Evolutionary conservation across 495 filamentous ascomycete genomes (phyloP).

Genomic region (Aspergillus nanangensis): DNA sequence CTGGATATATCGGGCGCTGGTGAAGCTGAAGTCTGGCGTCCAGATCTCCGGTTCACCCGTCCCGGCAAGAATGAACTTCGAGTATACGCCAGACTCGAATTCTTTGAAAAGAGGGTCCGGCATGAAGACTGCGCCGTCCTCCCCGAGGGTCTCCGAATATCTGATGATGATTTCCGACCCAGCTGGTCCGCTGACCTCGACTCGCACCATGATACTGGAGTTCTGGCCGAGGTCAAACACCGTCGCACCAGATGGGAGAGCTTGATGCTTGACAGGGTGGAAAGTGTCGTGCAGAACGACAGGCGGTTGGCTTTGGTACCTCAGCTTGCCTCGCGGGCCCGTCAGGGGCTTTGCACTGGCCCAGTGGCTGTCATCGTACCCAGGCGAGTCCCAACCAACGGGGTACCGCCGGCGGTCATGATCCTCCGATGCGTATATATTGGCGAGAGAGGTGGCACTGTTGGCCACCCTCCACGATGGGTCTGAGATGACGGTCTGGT

Average conservation of each 20-base stretch:
- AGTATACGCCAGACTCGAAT: constrained; percentile 23
- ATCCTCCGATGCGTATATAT: constrained; percentile 26
- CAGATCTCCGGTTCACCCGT: constrained; percentile 19
- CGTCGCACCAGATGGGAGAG: constrained; percentile 10
- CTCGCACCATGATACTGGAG: constrained; percentile 18
- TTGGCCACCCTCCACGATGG: constrained; percentile 20
- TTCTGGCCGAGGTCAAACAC: constrained; percentile 26
- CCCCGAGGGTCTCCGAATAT: constrained; percentile 21
- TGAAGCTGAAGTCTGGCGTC: constrained; percentile 27
- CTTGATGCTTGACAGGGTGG: constrained; percentile 12
- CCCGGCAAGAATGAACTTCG: constrained; percentile 18
- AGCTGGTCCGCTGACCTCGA: constrained; percentile 12
- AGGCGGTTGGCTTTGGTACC: constrained; percentile 23
- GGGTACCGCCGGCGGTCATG: constrained; percentile 24
- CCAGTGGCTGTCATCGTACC: constrained; percentile 16
- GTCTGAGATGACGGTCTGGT: constrained; percentile 21
- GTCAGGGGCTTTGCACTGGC: constrained; percentile 19
- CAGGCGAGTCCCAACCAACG: constrained; percentile 14
- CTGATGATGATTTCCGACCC: constrained; percentile 22
- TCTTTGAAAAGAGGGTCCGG: constrained; percentile 27
- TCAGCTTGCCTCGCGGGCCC: constrained; percentile 20
- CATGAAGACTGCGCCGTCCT: constrained; percentile 23
- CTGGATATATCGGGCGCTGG: constrained; percentile 26
- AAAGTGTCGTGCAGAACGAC: constrained; percentile 24
- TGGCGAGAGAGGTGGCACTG: constrained; percentile 23